Base-by-base conservation (phyloP, 345 rosid genomes). In the Gossypium rotundifolium region DNA sequence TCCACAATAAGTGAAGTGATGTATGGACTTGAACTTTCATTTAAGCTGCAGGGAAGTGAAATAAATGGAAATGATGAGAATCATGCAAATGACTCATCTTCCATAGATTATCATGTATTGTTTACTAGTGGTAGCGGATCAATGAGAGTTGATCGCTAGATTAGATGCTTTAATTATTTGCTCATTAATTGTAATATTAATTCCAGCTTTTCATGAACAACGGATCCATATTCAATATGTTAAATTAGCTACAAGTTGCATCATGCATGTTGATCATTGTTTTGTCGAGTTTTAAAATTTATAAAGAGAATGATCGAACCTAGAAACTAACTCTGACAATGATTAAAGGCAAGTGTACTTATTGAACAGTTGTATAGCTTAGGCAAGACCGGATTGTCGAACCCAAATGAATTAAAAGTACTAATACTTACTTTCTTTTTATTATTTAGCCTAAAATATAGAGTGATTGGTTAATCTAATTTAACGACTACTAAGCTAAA, bases 1-100 rank as follows among this genome's bases (percentile, higher is more conserved):
- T 83, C 83, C 2, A 65, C 78, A 16, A 83, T 83, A 83, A 83
- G 85, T 67, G 85, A 83, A 72, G 83, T 83, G 55, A 70, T 83
- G 81, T 75, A 81, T 77, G 80, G 78, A 70, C 83, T 83, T 58
- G 83, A 83, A 72, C 74, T 80, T 4, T 83, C 83, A 1, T 2
- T 71, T 65, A 75, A 66, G 76, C 61, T 73, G 7, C 81, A 61
- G 75, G 79, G 80, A 72, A 70, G n/a, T 44, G 53, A 45, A 20
- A 11, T 27, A 3, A 65, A 40, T 64, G 69, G 27, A 64, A 10
- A 42, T 13, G 27, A n/a, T 18, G 69, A 42, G 69, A 42, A 42
- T 42, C 51, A 44, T 65, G 25, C 23, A 20, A 18, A 45, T 65
- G 70, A 45, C 5, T 57, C 29, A 57, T 20, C 27, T 18, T 12